Conservation (phyloP, 2,329 filamentous ascomycete species). For the Colletotrichum zoysiae region DNA sequence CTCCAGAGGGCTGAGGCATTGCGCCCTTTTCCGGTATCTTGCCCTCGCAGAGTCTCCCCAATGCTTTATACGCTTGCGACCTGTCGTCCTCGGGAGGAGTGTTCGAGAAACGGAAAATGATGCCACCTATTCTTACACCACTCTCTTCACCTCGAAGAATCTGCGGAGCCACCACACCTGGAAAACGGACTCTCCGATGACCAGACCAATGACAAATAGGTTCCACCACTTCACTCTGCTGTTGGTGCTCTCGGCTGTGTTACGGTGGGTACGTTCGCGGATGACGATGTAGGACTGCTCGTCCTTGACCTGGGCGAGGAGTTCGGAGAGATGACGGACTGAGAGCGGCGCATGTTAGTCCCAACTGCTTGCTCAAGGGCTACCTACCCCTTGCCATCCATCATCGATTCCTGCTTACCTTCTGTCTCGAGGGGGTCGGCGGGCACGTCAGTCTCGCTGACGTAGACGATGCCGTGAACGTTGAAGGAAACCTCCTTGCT, state of each 20-base stretch:
- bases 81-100: conserved; percentile 28
- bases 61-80: conserved; percentile 29
- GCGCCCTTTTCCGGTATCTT: background rate
- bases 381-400: background rate
- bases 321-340: conserved; percentile 87
- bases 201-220: conserved; percentile 90
- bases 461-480: conserved; percentile 98
- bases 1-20: background rate
- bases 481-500: conserved; percentile 99
- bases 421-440: conserved; percentile 92
- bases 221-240: conserved; percentile 99
- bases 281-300: conserved; percentile 98
- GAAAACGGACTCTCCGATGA: conserved; percentile 93
- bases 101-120: conserved; percentile 27
- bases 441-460: conserved; percentile 86
- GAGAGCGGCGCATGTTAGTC: conserved; percentile 25
- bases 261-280: conserved; percentile 94
- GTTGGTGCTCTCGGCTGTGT: conserved; percentile 99
- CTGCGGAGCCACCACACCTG: conserved; percentile 99
- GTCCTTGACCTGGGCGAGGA: conserved; percentile 93
- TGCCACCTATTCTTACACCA: conserved; percentile 61
- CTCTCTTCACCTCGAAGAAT: conserved; percentile 90
- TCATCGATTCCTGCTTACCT: conserved; percentile 66
- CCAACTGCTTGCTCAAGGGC: background rate
- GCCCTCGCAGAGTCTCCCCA: background rate